Evolutionary conservation across 2,329 filamentous ascomycete genomes (phyloP), one percentile per base, ranked within the genome.

Genomic region (Sporothrix schenckii): DNA sequence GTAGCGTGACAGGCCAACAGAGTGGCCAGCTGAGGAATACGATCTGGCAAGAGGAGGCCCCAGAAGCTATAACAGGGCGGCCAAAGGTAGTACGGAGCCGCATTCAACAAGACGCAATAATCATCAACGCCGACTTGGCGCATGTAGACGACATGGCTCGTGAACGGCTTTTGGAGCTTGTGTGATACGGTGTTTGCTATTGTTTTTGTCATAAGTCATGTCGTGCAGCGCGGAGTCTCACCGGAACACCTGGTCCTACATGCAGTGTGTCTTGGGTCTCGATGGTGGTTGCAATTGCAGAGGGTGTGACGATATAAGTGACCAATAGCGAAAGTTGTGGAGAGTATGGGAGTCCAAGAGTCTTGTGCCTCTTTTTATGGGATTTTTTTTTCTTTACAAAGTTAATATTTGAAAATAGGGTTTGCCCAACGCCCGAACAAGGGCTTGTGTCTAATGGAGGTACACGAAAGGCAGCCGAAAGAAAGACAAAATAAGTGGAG

Each of bases 401-500:
- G 24, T 41, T 14, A 14, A 61, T 41, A 24, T 9, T 13, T 41
- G 2, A 44, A 21, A 21, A 24, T 14, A 6, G 34, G 4, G 14
- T 19, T 4, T 13, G 39, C 30, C 56, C n/a, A 21, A 41, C 56
- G 56, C 56, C 56, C 56, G 56, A 5, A 60, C n/a, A 9, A 21
- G 41, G 41, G n/a, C 56, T 21, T 60, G 56, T 10, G 21, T 61
- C n/a, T 61, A 21, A 61, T 19, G 56, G 21, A 44, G 34, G 56
- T 5, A 34, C 6, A 61, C 34, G 44, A 61, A 21, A 41, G 14
- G 2, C n/a, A 44, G 34, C 19, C 21, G 41, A 21, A 21, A 24
- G 27, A 56, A 39, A 41, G 19, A 6, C 24, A 21, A 41, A 49
- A 49, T 16, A 44, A 39, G 34, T 61, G 34, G 56, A 44, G 9